Base-by-base conservation (phyloP, 2,329 filamentous ascomycete species). In the Pseudodiploospora longispora region DNA sequence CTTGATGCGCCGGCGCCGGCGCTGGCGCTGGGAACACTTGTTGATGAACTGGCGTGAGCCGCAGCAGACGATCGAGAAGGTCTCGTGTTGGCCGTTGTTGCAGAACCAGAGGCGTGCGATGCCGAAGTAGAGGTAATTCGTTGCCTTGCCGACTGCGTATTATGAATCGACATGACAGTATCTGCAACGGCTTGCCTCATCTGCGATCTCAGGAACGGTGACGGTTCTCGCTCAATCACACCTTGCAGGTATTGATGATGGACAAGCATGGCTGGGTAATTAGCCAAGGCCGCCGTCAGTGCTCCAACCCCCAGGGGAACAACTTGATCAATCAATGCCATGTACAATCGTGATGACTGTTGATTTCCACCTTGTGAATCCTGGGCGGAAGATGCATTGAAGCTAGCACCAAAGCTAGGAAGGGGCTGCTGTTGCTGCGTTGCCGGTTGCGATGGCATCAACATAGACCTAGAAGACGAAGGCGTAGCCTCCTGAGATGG, bases 221-320 rank as follows among this genome's bases (percentile, higher is more conserved):
- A 76, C 0, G 66, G 57, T 43, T 78, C 70, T 3, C 69, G 65
- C 47, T 76, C 72, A 34, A 80, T 79, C 5, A 67, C 66, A 0
- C 64, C 56, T 49, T 76, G 71, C 5, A 80, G 63, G 39, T 75
- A 68, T 5, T 56, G 60, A 41, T 74, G 69, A 49, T 70, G 72
- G 5, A 62, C 60, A 5, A 79, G 60, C 49, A 77, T 68, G 4
- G 64, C 65, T 1, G 75, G 75, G 46, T 76, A 71, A 4, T 59
- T 66, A 0, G 59, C 50, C 29, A 80, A 56, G 2, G 69, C 67
- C 35, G 70, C 65, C 30, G 69, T 63, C 6, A 80, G 60, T 4
- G 69, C 67, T 3, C 56, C 58, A 1, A 67, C 66, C 0, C 78
- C 79, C 41, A 71, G 67, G 0, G 72, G 67, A 0, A 82, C 66